These are phyloP conservation scores for Geranomyces michiganensis DNA, from an alignment of 192 early-diverging fungal genomes.

Conservation along the genomic window DNA sequence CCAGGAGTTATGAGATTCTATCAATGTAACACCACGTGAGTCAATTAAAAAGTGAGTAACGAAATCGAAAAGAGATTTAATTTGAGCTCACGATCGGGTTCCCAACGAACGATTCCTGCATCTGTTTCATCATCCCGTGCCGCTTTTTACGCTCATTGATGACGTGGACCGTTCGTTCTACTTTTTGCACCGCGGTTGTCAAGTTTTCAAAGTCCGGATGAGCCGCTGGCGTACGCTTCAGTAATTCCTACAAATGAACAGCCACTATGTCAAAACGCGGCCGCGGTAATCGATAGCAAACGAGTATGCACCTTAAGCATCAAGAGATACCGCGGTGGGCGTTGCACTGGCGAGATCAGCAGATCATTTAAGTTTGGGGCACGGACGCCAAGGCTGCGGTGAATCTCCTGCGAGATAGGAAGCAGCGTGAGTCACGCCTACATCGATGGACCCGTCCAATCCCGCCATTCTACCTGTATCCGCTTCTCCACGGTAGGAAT, in stretches of 20 bases:
- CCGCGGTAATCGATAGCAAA: neutral
- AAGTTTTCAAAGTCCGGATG: constrained; percentile 26
- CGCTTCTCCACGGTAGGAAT: constrained; percentile 14
- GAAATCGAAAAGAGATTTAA: neutral
- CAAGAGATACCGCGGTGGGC: constrained; percentile 29
- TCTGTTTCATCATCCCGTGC: constrained; percentile 20
- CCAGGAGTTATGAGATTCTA: constrained; percentile 13
- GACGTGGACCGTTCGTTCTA: constrained; percentile 23
- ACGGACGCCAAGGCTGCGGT: constrained; percentile 4
- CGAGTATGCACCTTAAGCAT: constrained; percentile 23
- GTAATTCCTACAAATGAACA: constrained; percentile 9
- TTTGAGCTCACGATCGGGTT: constrained; percentile 17
- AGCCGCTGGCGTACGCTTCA: constrained; percentile 10
- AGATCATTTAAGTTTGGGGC: constrained; percentile 22
- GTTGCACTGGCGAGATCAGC: constrained; percentile 29
- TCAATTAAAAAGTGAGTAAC: neutral
- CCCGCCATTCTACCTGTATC: neutral
- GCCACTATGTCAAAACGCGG: neutral
- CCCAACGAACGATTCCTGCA: constrained; percentile 17
- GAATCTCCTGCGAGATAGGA: neutral
- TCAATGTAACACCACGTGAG: too few species aligned
- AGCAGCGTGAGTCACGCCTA: neutral
- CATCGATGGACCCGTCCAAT: neutral
- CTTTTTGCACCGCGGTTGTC: neutral
- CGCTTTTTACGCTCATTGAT: constrained; percentile 33